These are phyloP conservation scores for Terana coerulea DNA, from an alignment of 768 basidiomycete genomes.

Conservation along the genomic window DNA sequence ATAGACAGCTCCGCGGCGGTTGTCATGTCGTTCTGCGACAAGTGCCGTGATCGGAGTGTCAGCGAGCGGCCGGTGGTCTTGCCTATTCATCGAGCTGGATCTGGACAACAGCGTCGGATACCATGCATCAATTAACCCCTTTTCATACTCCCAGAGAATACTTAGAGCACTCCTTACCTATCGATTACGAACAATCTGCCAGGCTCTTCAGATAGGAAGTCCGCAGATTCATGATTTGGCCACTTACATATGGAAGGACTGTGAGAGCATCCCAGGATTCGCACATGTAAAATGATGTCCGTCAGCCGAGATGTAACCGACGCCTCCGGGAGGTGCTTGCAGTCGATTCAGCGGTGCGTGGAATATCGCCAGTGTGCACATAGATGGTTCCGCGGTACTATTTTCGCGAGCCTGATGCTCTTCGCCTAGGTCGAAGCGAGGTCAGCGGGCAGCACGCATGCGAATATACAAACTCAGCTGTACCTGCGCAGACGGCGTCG, in stretches of 20 bases:
- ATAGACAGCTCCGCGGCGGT: slow-evolving; percentile 57
- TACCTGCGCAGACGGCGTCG: slow-evolving; percentile 51
- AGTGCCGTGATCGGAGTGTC: slow-evolving; percentile 37
- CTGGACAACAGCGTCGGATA: too few species aligned
- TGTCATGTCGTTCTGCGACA: slow-evolving; percentile 36
- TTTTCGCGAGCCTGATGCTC: slow-evolving; percentile 43
- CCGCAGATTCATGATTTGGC: neutral
- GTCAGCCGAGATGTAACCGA: slow-evolving; percentile 51
- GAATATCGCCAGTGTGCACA: slow-evolving; percentile 51
- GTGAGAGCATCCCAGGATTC: slow-evolving; percentile 50
- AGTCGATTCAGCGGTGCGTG: slow-evolving; percentile 36
- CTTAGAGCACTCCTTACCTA: too few species aligned
- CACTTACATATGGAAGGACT: slow-evolving; percentile 58
- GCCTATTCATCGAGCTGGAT: slow-evolving; percentile 45
- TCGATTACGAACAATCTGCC: slow-evolving; percentile 54
- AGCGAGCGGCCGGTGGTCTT: slow-evolving; percentile 41
- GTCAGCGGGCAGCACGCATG: neutral
- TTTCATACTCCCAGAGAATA: too few species aligned
- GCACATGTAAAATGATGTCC: slow-evolving; percentile 53
- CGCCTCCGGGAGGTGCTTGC: slow-evolving; percentile 21
- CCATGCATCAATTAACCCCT: too few species aligned
- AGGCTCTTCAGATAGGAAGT: neutral
- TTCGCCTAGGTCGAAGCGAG: slow-evolving; percentile 38
- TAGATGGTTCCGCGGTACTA: slow-evolving; percentile 44
- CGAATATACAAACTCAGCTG: neutral